A percentile compares a stretch with the other conserved stretches of the same genome.
Conservation (phyloP, 495 filamentous ascomycete genomes). For the Daldinia caldariorum region DNA sequence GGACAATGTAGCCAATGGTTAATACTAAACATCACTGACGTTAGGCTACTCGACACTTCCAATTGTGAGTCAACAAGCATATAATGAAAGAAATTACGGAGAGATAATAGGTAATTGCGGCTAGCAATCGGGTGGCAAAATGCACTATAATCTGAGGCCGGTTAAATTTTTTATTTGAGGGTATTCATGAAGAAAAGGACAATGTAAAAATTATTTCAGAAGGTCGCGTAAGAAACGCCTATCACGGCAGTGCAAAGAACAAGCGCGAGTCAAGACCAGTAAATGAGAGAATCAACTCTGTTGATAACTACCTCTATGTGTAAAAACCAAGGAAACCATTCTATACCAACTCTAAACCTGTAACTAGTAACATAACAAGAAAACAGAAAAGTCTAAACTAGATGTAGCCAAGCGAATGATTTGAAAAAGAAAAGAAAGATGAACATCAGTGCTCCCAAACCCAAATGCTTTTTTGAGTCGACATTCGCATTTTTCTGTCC, state of each 20-base stretch:
- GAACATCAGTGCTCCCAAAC: background rate
- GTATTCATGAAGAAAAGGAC: background rate
- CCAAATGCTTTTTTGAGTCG: background rate
- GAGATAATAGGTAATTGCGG: background rate
- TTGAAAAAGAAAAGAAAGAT: too few relatives aligned
- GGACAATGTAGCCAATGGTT: background rate
- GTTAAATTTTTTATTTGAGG: background rate
- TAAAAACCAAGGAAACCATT: background rate
- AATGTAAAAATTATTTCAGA: background rate
- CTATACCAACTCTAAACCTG: too few relatives aligned
- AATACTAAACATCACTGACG: background rate
- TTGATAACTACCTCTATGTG: too few relatives aligned
- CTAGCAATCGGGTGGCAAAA: background rate
- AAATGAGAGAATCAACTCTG: too few relatives aligned
- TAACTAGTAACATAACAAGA: too few relatives aligned
- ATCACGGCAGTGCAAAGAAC: slow-evolving; percentile 7
- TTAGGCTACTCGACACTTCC: background rate
- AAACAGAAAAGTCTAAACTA: too few relatives aligned
- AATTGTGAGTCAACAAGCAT: background rate
- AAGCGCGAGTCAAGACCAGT: background rate
- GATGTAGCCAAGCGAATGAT: too few relatives aligned
- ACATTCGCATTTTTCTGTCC: background rate
- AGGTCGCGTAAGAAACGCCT: background rate
- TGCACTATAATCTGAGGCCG: background rate
- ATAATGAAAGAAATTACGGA: background rate